Percentiles rank a stretch among this genome's conserved stretches.
Evolutionary conservation across 306 rosid species (phyloP).

Genomic region (Senna tora): DNA sequence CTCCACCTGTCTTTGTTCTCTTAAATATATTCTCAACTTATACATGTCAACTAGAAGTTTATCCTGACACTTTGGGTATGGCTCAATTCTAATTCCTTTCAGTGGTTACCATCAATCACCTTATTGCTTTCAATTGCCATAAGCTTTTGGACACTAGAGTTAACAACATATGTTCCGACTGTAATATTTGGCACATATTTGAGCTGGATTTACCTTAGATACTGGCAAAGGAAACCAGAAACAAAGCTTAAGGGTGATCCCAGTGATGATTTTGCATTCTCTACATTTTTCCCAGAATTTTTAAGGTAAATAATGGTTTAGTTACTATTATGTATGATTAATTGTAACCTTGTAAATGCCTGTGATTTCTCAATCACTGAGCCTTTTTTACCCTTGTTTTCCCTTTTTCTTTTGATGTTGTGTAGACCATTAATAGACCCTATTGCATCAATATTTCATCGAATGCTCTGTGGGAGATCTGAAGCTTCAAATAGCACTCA

Average conservation of each 20-base stretch:
- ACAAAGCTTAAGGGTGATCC: constrained; percentile 83
- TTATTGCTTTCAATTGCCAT: constrained; percentile 56
- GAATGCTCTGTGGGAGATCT: constrained; percentile 80
- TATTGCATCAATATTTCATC: constrained; percentile 71
- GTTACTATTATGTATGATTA: not conserved
- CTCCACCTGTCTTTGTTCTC: not conserved
- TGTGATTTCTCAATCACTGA: constrained; percentile 25
- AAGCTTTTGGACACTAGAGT: constrained; percentile 62
- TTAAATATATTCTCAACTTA: not conserved
- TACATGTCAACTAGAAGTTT: not conserved
- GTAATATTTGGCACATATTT: constrained; percentile 73
- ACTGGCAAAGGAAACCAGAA: constrained; percentile 83
- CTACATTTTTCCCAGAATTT: constrained; percentile 81
- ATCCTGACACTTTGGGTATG: constrained; percentile 9
- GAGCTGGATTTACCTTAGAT: constrained; percentile 93
- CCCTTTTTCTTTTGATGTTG: constrained; percentile 17
- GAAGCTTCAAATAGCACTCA: constrained; percentile 52
- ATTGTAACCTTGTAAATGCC: constrained; percentile 6
- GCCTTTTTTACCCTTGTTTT: not conserved
- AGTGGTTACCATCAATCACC: constrained; percentile 80
- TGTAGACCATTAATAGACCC: constrained; percentile 80
- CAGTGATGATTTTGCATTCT: constrained; percentile 89
- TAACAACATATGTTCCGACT: constrained; percentile 70
- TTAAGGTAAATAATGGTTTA: constrained; percentile 51
- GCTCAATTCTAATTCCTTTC: constrained; percentile 42